Evolutionary conservation across 2,329 filamentous ascomycete species (phyloP), one percentile per base, ranked within the genome.

Genomic region (Ceratocystis variospora): DNA sequence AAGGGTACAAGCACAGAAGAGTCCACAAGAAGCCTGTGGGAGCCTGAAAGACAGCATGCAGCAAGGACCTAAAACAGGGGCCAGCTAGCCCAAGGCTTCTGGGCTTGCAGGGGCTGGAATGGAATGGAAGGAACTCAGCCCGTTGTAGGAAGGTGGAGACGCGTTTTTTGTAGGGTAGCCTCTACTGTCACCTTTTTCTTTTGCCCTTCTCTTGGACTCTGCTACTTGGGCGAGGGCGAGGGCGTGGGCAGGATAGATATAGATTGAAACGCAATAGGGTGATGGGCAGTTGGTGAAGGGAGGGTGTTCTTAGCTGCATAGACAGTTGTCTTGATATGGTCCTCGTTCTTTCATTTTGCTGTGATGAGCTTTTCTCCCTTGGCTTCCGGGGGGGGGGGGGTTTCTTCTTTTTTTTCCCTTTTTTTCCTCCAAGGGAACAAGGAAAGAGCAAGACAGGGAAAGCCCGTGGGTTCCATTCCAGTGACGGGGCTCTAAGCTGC

Each of bases 391-490:
- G n/a, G n/a, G n/a, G n/a, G n/a, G n/a, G n/a, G n/a, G n/a, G n/a
- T n/a, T n/a, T n/a, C n/a, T n/a, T n/a, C n/a, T n/a, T n/a, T n/a
- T n/a, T n/a, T n/a, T n/a, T n/a, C n/a, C n/a, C n/a, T n/a, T n/a
- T n/a, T n/a, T 48, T 19, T 22, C 46, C 19, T 48, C 3, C 37
- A 41, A 41, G 37, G 37, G 37, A 41, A 41, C 37, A 41, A 41
- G 31, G 19, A 59, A 59, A 22, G 46, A 55, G 12, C 31, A 61
- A 44, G 59, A 17, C 33, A 61, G 12, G 37, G 31, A 61, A 61
- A n/a, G n/a, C 28, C 55, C 55, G 33, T 19, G 55, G 48, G 7
- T 59, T 59, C 55, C 55, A 59, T 59, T 59, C 55, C 28, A 59
- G 55, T 5, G n/a, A 37, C 31, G 25, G 55, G 19, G 22, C 19